Conservation (phyloP, 108 stramenopile genomes). For the Pseudonitzschia delicatissima region DNA sequence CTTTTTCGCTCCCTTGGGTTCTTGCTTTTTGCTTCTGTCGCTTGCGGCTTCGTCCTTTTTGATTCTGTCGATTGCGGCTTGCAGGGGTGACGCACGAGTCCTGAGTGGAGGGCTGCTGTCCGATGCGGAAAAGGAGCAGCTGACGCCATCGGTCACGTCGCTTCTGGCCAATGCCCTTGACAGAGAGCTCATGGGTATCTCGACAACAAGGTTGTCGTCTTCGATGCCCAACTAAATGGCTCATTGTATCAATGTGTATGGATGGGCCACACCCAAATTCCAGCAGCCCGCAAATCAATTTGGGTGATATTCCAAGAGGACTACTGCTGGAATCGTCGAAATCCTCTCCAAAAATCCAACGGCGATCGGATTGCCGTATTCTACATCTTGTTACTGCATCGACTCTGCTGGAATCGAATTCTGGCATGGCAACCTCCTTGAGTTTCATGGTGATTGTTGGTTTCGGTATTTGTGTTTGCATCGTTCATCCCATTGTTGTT, state of each 20-base stretch:
- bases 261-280: conserved; percentile 7
- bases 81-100: not conserved
- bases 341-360: conserved; percentile 7
- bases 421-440: conserved; percentile 22
- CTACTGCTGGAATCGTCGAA: not conserved
- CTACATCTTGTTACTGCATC: not conserved
- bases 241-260: too few species aligned
- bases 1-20: too few species aligned
- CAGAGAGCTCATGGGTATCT: not conserved
- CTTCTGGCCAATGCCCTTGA: not conserved
- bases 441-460: conserved; percentile 13
- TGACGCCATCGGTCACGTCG: not conserved
- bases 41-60: not conserved
- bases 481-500: not conserved
- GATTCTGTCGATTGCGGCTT: not conserved
- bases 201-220: too few species aligned
- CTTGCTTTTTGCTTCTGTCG: not conserved
- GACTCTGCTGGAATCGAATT: not conserved
- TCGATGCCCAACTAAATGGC: too few species aligned
- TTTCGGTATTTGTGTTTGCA: not conserved
- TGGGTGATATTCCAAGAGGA: not conserved
- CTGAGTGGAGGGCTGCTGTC: not conserved
- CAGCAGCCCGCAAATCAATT: not conserved
- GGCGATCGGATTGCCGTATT: not conserved
- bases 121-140: not conserved